Conservation (phyloP, 2,329 filamentous ascomycete species). For the Dactylellina drechsleri region DNA sequence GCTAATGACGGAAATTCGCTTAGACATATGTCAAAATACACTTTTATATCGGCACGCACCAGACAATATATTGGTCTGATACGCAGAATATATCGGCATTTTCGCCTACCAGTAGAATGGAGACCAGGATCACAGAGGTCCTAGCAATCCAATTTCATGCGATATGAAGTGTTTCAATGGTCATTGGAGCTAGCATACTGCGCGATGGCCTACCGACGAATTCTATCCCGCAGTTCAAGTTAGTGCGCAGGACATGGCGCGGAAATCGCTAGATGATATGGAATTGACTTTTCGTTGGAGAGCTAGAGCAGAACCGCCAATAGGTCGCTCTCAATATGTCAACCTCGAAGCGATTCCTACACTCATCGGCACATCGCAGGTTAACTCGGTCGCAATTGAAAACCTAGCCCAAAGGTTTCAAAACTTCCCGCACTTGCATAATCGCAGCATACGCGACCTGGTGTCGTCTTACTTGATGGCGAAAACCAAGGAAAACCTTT, state of each 20-base stretch:
- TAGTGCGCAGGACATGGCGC: no score
- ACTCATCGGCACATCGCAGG: conserved; percentile 37
- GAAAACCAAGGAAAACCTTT: conserved; percentile 45
- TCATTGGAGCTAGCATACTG: conserved; percentile 47
- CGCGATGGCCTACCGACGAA: conserved; percentile 25
- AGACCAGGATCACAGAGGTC: conserved; percentile 1
- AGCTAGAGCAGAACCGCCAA: no score
- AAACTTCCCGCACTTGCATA: conserved; percentile 55
- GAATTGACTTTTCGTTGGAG: no score
- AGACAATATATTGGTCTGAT: no score
- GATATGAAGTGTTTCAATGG: conserved; percentile 54
- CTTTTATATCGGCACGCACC: no score
- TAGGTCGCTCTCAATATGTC: no score
- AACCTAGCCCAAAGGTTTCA: conserved; percentile 14
- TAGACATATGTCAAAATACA: conserved; percentile 5
- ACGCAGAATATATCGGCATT: no score
- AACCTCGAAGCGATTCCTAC: background rate
- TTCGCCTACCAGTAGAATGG: conserved; percentile 14
- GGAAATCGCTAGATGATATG: no score
- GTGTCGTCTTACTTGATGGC: conserved; percentile 47
- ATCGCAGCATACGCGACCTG: conserved; percentile 51
- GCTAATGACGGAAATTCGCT: background rate
- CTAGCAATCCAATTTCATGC: conserved; percentile 46
- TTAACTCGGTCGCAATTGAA: conserved; percentile 27
- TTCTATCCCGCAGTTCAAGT: no score